These are phyloP conservation scores for Ceratocystis lukuohia DNA, from an alignment of 2,329 filamentous ascomycete genomes.

Conservation along the genomic window DNA sequence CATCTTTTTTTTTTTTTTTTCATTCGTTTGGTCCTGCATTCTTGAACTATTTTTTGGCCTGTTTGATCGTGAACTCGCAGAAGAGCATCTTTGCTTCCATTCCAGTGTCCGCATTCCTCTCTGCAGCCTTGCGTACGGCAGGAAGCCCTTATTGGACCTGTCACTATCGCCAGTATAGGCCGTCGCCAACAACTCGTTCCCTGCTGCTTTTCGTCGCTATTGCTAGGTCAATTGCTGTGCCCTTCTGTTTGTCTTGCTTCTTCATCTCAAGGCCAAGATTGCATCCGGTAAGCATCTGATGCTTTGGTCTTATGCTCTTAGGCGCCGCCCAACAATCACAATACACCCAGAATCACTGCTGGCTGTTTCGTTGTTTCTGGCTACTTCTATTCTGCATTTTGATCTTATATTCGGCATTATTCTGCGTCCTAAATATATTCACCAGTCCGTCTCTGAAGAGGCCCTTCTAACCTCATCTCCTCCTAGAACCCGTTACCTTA, in stretches of 20 bases:
- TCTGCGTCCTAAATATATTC: neutral
- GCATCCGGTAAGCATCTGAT: neutral
- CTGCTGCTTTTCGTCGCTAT: neutral
- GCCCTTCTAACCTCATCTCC: neutral
- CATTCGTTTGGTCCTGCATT: slow-evolving; percentile 3
- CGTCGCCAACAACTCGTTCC: neutral
- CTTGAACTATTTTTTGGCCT: neutral
- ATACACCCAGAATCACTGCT: neutral
- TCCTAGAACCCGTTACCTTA: neutral
- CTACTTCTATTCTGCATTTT: neutral
- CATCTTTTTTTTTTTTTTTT: neutral
- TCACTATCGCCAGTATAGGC: neutral
- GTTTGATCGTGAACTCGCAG: neutral
- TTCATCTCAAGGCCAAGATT: neutral
- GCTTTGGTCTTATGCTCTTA: neutral
- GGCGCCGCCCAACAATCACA: neutral
- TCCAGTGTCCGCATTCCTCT: neutral
- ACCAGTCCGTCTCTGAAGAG: no score
- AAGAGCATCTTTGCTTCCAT: neutral
- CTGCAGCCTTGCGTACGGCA: neutral
- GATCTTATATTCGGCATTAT: neutral
- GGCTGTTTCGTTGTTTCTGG: neutral
- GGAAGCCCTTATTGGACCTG: neutral
- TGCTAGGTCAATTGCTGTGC: neutral
- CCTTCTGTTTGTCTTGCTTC: neutral